These are phyloP conservation scores for Loxodes magnus DNA, from an alignment of 73 alveolate genomes.

Conservation along the genomic window DNA sequence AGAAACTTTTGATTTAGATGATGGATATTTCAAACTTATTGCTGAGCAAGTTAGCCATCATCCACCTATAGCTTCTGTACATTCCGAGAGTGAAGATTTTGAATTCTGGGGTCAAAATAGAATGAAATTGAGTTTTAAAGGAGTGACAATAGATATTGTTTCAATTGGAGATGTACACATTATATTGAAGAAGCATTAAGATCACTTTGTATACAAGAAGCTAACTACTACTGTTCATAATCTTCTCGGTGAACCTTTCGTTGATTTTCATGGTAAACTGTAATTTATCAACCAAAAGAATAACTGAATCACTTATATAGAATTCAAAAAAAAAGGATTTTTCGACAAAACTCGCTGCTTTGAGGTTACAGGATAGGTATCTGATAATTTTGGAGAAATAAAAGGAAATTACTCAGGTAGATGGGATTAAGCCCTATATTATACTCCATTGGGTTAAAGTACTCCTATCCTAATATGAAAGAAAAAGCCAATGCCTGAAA, in stretches of 20 bases:
- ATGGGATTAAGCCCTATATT: slow-evolving; percentile 1
- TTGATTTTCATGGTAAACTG: slow-evolving; percentile 17
- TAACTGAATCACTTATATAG: slow-evolving; percentile 12
- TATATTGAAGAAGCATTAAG: slow-evolving; percentile 14
- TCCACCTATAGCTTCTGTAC: slow-evolving; percentile 75
- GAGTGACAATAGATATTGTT: slow-evolving; percentile 19
- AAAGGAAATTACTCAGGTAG: background rate
- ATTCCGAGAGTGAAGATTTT: slow-evolving; percentile 51
- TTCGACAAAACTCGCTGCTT: slow-evolving; percentile 11
- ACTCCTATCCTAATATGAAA: background rate
- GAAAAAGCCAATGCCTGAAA: slow-evolving; percentile 1
- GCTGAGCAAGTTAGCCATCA: slow-evolving; percentile 85
- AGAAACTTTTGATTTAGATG: slow-evolving; percentile 82
- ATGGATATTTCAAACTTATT: slow-evolving; percentile 39
- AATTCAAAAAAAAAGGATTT: slow-evolving; percentile 29
- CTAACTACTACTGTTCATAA: slow-evolving; percentile 29
- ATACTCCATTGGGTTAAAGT: no score
- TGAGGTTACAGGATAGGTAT: slow-evolving; percentile 4
- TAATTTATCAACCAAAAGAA: slow-evolving; percentile 17
- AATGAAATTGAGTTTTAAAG: slow-evolving; percentile 25
- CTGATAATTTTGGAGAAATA: background rate
- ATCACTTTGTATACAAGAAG: slow-evolving; percentile 10
- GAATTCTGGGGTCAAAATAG: slow-evolving; percentile 12
- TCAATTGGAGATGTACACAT: slow-evolving; percentile 29
- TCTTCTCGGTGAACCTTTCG: slow-evolving; percentile 18